These are phyloP conservation scores for Leccinum arenicola DNA, from an alignment of 768 basidiomycete genomes.

Conservation along the genomic window DNA sequence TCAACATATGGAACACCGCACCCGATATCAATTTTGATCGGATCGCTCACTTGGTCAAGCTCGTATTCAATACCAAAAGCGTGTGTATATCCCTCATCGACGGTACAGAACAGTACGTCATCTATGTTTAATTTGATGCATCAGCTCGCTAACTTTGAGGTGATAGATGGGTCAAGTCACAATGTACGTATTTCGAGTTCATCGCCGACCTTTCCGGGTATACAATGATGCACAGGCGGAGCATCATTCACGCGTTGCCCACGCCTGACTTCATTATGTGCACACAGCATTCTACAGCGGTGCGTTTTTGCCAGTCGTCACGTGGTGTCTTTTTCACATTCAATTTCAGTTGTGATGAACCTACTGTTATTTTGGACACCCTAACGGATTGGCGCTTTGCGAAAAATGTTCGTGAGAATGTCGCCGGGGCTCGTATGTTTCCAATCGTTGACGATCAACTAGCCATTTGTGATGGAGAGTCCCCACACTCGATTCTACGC, in stretches of 20 bases:
- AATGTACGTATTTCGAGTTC: constrained; percentile 52
- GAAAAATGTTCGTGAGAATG: constrained; percentile 58
- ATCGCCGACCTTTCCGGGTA: neutral
- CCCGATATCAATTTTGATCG: constrained; percentile 90
- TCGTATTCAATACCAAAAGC: constrained; percentile 88
- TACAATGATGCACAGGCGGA: constrained; percentile 38
- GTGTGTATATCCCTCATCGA: constrained; percentile 85
- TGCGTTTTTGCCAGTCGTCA: constrained; percentile 23
- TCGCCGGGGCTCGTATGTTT: neutral
- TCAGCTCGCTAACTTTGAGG: constrained; percentile 9
- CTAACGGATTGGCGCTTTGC: constrained; percentile 84
- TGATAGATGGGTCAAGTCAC: constrained; percentile 82
- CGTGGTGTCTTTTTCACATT: constrained; percentile 4
- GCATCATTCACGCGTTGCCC: constrained; percentile 42
- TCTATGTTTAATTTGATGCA: constrained; percentile 2
- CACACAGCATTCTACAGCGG: constrained; percentile 80
- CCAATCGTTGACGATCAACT: neutral
- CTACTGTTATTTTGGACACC: constrained; percentile 81
- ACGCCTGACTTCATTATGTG: constrained; percentile 73
- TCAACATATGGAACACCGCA: constrained; percentile 86
- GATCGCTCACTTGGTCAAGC: constrained; percentile 87
- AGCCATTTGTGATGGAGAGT: constrained; percentile 69
- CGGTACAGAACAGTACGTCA: constrained; percentile 71
- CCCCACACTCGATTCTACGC: constrained; percentile 87
- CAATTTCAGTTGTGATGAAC: constrained; percentile 69